These are phyloP conservation scores for Geotrichum citri-aurantii DNA, from an alignment of 1,139 yeast genomes.

Conservation along the genomic window DNA sequence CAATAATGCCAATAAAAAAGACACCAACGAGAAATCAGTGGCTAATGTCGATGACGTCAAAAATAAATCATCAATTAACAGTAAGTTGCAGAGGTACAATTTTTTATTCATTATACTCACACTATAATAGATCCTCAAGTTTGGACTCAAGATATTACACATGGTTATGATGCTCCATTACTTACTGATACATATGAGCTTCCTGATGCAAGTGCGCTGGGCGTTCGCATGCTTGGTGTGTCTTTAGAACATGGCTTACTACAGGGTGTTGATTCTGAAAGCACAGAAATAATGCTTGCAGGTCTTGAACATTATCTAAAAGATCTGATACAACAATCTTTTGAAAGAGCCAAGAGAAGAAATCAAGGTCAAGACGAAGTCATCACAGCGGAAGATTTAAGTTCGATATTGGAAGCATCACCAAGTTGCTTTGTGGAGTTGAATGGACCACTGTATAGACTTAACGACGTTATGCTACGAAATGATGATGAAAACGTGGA, in stretches of 20 bases:
- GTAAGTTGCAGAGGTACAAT: not conserved
- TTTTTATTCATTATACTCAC: not conserved
- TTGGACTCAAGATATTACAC: slow-evolving; percentile 92
- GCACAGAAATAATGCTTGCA: slow-evolving; percentile 66
- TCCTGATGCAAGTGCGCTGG: slow-evolving; percentile 71
- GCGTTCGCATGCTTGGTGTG: slow-evolving; percentile 69
- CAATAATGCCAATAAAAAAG: slow-evolving; percentile 2
- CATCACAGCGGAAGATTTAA: slow-evolving; percentile 33
- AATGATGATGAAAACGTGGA: slow-evolving; percentile 27
- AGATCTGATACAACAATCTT: slow-evolving; percentile 65
- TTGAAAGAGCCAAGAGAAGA: slow-evolving; percentile 42
- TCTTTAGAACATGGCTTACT: slow-evolving; percentile 90
- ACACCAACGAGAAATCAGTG: slow-evolving; percentile 4
- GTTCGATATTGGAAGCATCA: slow-evolving; percentile 30
- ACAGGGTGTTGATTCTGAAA: slow-evolving; percentile 67
- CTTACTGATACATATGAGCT: slow-evolving; percentile 73
- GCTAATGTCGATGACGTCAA: not conserved
- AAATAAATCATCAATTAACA: not conserved
- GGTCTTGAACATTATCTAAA: slow-evolving; percentile 80
- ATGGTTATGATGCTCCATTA: slow-evolving; percentile 81
- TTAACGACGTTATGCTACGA: slow-evolving; percentile 31
- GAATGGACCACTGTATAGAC: slow-evolving; percentile 32
- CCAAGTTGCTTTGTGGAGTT: slow-evolving; percentile 34
- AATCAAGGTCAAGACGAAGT: slow-evolving; percentile 23
- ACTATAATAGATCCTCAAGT: slow-evolving; percentile 43